Conservation (phyloP, 306 rosid genomes). For the Acmispon strigosus region DNA sequence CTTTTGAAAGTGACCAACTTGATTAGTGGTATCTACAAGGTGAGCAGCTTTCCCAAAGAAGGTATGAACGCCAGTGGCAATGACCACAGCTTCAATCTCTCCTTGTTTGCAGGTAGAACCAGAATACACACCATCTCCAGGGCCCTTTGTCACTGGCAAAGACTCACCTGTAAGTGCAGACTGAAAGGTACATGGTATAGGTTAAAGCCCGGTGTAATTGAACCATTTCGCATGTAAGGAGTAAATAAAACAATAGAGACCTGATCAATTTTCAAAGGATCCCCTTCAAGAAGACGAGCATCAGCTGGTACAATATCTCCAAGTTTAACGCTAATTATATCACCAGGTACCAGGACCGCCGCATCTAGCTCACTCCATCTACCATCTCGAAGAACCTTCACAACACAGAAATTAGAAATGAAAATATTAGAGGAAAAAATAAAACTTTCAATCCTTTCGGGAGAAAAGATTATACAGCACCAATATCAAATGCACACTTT, state of each 20-base stretch:
- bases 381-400: conserved; percentile 85
- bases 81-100: conserved; percentile 87
- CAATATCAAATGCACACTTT: background rate
- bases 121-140: conserved; percentile 87
- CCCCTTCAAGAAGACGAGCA: conserved; percentile 95
- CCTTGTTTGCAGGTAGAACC: conserved; percentile 97
- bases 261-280: conserved; percentile 91
- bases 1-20: conserved; percentile 95
- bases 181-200: conserved; percentile 39
- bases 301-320: conserved; percentile 84
- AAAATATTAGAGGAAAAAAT: background rate
- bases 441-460: background rate
- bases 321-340: conserved; percentile 71
- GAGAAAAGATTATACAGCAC: background rate
- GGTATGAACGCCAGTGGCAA: conserved; percentile 92
- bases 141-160: conserved; percentile 80
- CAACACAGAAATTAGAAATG: conserved; percentile 7
- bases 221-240: background rate
- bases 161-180: conserved; percentile 93
- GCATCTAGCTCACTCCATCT: conserved; percentile 87
- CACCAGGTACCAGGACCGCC: conserved; percentile 70
- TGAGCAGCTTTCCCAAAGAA: conserved; percentile 95
- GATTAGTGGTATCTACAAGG: conserved; percentile 85
- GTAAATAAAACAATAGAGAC: conserved; percentile 19
- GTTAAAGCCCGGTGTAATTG: background rate